Evolutionary conservation across 2,329 filamentous ascomycete species (phyloP), one percentile per base, ranked within the genome.

Genomic region (Colletotrichum musae): DNA sequence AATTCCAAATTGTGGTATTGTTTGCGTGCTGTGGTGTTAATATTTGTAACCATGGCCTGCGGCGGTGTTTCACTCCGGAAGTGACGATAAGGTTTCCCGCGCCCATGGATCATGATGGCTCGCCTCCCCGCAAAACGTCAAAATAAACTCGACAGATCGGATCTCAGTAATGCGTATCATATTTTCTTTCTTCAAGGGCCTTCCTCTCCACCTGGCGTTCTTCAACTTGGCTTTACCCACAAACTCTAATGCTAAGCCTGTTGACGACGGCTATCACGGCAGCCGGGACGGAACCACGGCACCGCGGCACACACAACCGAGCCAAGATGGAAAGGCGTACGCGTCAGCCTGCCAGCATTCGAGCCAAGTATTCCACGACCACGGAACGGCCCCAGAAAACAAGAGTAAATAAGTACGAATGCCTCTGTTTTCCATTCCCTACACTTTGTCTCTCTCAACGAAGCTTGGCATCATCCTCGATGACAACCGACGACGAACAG

Each of bases 271-370:
- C 56, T 56, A 69, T 56, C 51, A 61, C 67, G 66, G 66, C 66
- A 69, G 7, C 45, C 9, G n/a, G 43, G 5, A 39, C 61, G 65
- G 65, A 58, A 32, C 26, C 39, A 58, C 64, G 58, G 64, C 63
- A 60, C 24, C 39, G 24, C 66, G 66, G 62, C 62, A 69, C 67
- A 66, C 26, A n/a, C 57, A 69, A 41, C 56, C 62, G 51, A 66
- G 62, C 56, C 62, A 69, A 68, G 54, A 43, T 60, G 48, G 32
- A 28, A 32, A 32, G 28, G 26, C 26, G 36, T n/a, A 66, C 50
- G 43, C 56, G 43, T 66, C 56, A 47, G 57, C 56, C 5, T 9
- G 28, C 28, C 28, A 32, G 28, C 28, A 32, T 32, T 51, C n/a
- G 21, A 60, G 62, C 62, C 67, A 53, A 43, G 41, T 32, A 9